These are phyloP conservation scores for Aspergillus sp. DNA, from an alignment of 2,329 filamentous ascomycete species.

Conservation along the genomic window DNA sequence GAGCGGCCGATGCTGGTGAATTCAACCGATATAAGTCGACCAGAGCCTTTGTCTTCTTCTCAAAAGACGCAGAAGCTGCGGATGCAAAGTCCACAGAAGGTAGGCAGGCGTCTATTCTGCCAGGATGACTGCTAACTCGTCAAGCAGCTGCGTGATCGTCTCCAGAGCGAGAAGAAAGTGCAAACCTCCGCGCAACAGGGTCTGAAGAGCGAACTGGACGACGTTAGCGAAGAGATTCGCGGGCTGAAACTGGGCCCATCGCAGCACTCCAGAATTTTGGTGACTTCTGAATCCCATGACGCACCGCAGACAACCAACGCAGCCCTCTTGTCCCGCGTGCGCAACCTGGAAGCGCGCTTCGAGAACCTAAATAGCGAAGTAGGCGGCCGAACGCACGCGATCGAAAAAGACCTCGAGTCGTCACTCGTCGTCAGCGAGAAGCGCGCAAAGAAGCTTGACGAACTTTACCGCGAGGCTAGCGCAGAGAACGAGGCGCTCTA, in stretches of 20 bases:
- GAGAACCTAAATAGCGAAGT: constrained; percentile 52
- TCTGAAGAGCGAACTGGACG: constrained; percentile 65
- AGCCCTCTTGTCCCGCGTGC: constrained; percentile 43
- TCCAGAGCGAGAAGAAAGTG: constrained; percentile 70
- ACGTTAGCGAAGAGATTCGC: constrained; percentile 72
- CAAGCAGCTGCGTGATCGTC: constrained; percentile 60
- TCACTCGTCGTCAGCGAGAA: constrained; percentile 65
- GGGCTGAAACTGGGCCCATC: constrained; percentile 24
- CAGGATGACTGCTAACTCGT: constrained; percentile 4
- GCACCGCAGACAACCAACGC: constrained; percentile 10
- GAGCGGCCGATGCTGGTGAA: constrained; percentile 25
- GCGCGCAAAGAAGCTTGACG: constrained; percentile 73
- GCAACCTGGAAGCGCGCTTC: constrained; percentile 58
- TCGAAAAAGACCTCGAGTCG: constrained; percentile 63
- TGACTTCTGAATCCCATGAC: constrained; percentile 14
- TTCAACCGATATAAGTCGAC: constrained; percentile 21
- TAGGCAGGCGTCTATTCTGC: constrained; percentile 9
- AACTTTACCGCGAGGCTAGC: constrained; percentile 76
- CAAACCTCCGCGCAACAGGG: constrained; percentile 60
- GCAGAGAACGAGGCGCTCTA: constrained; percentile 91
- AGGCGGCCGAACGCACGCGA: constrained; percentile 49
- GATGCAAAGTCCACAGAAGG: constrained; percentile 55
- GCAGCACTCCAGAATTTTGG: constrained; percentile 28
- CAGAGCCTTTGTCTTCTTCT: constrained; percentile 51
- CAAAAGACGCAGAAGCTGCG: constrained; percentile 63